phyloP scores from a whole-genome alignment of 2,329 filamentous ascomycete genomes.

The Fusarium clavum region DNA sequence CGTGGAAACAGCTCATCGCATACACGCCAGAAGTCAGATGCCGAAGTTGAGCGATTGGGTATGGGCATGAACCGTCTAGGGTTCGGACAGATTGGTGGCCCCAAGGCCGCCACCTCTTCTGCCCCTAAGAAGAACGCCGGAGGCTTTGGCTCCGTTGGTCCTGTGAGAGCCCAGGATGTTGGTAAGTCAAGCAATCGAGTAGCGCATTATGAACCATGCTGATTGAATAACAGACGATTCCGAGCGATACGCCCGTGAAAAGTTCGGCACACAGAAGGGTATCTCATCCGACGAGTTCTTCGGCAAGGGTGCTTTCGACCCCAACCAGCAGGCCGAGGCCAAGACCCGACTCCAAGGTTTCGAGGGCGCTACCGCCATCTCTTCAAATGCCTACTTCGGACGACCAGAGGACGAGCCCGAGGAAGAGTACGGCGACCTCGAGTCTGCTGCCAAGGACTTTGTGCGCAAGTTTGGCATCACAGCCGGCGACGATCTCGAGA shows the following conservation, averaged over 20 bases:
- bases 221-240: slow-evolving; percentile 69
- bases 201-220: background rate
- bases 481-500: slow-evolving; percentile 94
- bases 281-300: slow-evolving; percentile 99
- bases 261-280: slow-evolving; percentile 93
- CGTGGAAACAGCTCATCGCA: slow-evolving; percentile 68
- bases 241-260: slow-evolving; percentile 84
- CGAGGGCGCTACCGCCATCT: slow-evolving; percentile 91
- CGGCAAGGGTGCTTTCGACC: slow-evolving; percentile 87
- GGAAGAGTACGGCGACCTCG: slow-evolving; percentile 90
- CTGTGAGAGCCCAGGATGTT: slow-evolving; percentile 75
- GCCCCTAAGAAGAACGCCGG: slow-evolving; percentile 78
- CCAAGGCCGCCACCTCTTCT: slow-evolving; percentile 67
- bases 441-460: slow-evolving; percentile 95
- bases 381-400: slow-evolving; percentile 97
- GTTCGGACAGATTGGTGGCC: slow-evolving; percentile 84
- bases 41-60: slow-evolving; percentile 88
- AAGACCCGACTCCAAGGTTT: slow-evolving; percentile 90
- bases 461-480: slow-evolving; percentile 95
- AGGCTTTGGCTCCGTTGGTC: slow-evolving; percentile 86
- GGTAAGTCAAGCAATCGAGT: slow-evolving; percentile 61
- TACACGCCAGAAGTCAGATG: slow-evolving; percentile 71
- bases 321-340: slow-evolving; percentile 83
- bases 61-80: slow-evolving; percentile 89
- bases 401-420: slow-evolving; percentile 84